A percentile compares a stretch with the other conserved stretches of the same genome.
Evolutionary conservation across 208 protist species (phyloP).

Genomic region (Leptomonas seymouri): DNA sequence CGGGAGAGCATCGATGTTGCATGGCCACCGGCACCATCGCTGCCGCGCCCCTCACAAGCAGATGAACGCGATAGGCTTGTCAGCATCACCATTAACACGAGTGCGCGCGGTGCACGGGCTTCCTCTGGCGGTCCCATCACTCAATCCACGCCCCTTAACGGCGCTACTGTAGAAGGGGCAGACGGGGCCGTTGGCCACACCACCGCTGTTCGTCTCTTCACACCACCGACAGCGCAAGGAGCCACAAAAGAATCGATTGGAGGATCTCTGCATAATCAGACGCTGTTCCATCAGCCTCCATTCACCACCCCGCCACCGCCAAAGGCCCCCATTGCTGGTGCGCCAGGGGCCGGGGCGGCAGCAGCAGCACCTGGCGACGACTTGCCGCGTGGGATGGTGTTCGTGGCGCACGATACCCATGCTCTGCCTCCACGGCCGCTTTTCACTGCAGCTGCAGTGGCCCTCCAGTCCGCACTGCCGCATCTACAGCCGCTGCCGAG

Average conservation of each 20-base stretch:
- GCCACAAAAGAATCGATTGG: neutral
- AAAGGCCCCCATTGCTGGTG: neutral
- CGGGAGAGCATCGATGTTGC: conserved; percentile 13
- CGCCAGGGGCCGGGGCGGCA: neutral
- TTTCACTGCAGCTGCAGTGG: conserved; percentile 4
- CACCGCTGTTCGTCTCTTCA: conserved; percentile 7
- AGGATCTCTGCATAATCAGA: neutral
- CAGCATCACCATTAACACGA: conserved; percentile 29
- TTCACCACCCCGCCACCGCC: neutral
- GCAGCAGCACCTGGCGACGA: neutral
- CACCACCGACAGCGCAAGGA: neutral
- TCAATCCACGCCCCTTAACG: neutral
- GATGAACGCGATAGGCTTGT: conserved; percentile 25
- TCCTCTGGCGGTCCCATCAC: conserved; percentile 1
- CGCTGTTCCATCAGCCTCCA: neutral
- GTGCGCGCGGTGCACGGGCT: conserved; percentile 13
- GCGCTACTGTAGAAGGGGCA: neutral
- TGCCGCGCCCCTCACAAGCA: conserved; percentile 14
- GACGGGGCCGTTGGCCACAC: neutral
- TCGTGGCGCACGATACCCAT: conserved; percentile 7
- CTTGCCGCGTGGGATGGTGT: conserved; percentile 28
- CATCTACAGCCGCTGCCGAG: conserved; percentile 16
- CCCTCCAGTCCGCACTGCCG: neutral
- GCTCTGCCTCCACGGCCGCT: conserved; percentile 26
- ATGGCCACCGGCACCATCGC: conserved; percentile 14